Base-by-base conservation (phyloP, 306 rosid species). In the Clitoria ternatea region DNA sequence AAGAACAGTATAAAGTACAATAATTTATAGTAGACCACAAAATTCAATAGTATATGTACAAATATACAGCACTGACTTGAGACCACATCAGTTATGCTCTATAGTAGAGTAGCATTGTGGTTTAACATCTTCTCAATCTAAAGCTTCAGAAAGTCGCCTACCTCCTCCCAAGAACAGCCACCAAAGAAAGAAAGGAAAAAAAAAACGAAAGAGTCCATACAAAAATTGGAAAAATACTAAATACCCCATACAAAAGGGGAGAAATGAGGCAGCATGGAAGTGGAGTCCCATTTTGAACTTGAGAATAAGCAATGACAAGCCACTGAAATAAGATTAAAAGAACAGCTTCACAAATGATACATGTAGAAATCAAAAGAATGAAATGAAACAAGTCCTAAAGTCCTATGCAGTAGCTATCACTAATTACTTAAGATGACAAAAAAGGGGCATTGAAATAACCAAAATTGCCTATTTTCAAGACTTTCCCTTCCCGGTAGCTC, bases 401-500 rank as follows among this genome's bases (percentile, higher is more conserved):
- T 42, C 39, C 66, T n/a, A 17, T 45, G 65, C 35, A 72, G 26
- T 9, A 71, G 43, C 55, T 53, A 69, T 37, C 62, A 53, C 45
- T 36, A 26, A 27, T 45, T 40, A 66, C 72, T 27, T 35, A 45
- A 61, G 40, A n/a, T 8, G 7, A 14, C 26, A 55, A 76, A 66
- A 64, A 53, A 55, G 52, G 65, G 76, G 73, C 15, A 67, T 30
- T 20, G 49, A 52, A 67, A 70, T 54, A 82, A 74, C 74, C 69
- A 81, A 77, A 60, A 19, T 70, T 53, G 47, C 35, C 79, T 36
- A 55, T 75, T 69, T 62, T 87, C 82, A 90, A 14, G 86, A 80
- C 69, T 85, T 92, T 64, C 85, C 90, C 77, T 87, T 92, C 70
- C 82, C 88, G 20, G 75, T 63, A 8, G 83, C 79, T 73, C 80